These are phyloP conservation scores for Austroboletus festivus DNA, from an alignment of 768 basidiomycete genomes.

Conservation along the genomic window DNA sequence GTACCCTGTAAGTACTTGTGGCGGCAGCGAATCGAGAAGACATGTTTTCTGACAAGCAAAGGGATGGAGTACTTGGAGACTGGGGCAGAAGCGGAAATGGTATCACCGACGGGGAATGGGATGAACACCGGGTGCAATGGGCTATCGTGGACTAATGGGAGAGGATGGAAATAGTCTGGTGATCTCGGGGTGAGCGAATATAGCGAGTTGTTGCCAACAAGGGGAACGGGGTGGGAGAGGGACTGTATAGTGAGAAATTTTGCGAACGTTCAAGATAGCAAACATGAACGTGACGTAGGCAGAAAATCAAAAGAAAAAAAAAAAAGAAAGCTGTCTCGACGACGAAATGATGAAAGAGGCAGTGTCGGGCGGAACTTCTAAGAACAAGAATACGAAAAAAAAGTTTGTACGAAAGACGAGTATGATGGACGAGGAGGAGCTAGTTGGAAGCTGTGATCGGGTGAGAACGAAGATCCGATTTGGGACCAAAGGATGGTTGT, in stretches of 20 bases:
- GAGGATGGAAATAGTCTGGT: conserved; percentile 7
- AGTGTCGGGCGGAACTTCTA: conserved; percentile 18
- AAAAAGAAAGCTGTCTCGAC: not conserved
- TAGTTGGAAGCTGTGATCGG: conserved; percentile 15
- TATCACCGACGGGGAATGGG: not conserved
- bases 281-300: not conserved
- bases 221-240: conserved; percentile 8
- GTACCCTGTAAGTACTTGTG: not conserved
- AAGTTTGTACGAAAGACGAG: not conserved
- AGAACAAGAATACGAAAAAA: not conserved
- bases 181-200: conserved; percentile 17
- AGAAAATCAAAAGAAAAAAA: not conserved
- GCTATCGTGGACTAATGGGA: conserved; percentile 11
- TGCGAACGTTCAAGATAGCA: not conserved
- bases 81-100: too few species aligned
- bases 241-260: conserved; percentile 13
- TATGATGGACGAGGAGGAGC: too few species aligned
- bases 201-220: conserved; percentile 8
- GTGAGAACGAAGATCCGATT: conserved; percentile 11
- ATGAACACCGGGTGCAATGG: not conserved
- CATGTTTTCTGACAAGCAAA: too few species aligned
- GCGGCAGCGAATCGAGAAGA: not conserved
- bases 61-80: too few species aligned
- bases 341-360: not conserved
- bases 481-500: conserved; percentile 7